Base-by-base conservation (phyloP, 1,284 basidiomycete genomes). In the Ceraceosorus bombacis region DNA sequence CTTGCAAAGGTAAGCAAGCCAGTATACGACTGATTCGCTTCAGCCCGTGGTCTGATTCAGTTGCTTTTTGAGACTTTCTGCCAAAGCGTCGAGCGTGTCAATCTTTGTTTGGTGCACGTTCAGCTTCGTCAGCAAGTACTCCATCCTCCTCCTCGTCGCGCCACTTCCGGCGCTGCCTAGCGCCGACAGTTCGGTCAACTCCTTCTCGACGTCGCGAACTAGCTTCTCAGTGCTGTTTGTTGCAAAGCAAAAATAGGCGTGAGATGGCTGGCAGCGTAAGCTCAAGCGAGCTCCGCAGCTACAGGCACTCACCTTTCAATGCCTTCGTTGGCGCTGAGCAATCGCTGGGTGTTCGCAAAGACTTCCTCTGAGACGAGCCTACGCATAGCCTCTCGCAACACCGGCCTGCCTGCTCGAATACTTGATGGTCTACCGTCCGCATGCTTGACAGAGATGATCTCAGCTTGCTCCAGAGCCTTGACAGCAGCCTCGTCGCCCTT, bases 341-440 rank as follows among this genome's bases (percentile, higher is more conserved):
- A 86, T 65, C 91, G 88, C 78, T 90, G 88, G 0, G 83, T 85
- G 1, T 91, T 89, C 67, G 82, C 81, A 81, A 96, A 96, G 49
- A 88, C 81, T 2, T 82, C 77, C 75, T 96, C 92, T 54, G 85
- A 80, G 0, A 89, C 86, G 1, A 97, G 82, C 41, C 84, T 82
- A 66, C 88, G 82, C 77, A 96, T 96, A 2, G 90, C 90, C 74
- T 85, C 87, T 78, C 83, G 83, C 76, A 90, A 88, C 0, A 96
- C 86, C 0, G 94, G 94, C 76, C 88, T 90, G 41, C 94, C 94
- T 0, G 94, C 89, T 50, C 84, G 83, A 63, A 98, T 89, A 2
- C 81, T 82, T 1, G 88, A 86, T 1, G 91, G 88, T n/a, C 90
- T 86, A 84, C 89, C 90, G 62, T 92, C 85, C 48, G 82, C 77